Evolutionary conservation across 768 basidiomycete species (phyloP).

Genomic region (Lentinus tigrinus): DNA sequence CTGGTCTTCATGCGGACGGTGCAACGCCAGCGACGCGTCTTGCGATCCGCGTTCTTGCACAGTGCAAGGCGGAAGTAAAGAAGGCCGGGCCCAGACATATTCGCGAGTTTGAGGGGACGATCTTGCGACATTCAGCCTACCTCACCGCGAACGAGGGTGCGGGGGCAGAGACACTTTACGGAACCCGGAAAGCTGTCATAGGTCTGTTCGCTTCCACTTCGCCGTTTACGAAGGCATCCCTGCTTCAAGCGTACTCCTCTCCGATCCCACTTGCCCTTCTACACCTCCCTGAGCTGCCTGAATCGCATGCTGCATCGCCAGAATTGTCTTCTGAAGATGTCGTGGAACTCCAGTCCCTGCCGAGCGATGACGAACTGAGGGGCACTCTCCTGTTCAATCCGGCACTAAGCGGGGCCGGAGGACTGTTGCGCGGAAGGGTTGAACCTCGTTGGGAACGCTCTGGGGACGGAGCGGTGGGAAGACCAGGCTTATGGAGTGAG

Average conservation of each 20-base stretch:
- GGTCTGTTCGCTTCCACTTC: conserved; percentile 82
- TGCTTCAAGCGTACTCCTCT: conserved; percentile 71
- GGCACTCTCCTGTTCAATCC: conserved; percentile 69
- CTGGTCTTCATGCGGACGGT: not conserved
- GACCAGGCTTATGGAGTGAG: conserved; percentile 45
- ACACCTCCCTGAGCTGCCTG: conserved; percentile 53
- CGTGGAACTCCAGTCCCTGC: not conserved
- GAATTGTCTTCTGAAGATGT: not conserved
- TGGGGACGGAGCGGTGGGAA: conserved; percentile 17
- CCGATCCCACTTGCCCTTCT: conserved; percentile 77
- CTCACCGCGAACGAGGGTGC: not conserved
- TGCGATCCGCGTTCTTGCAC: conserved; percentile 74
- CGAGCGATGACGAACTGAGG: conserved; percentile 21
- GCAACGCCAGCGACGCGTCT: conserved; percentile 31
- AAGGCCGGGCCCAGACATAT: conserved; percentile 77
- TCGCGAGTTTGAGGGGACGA: conserved; percentile 90
- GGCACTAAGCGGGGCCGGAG: conserved; percentile 53
- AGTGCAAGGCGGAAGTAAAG: conserved; percentile 91
- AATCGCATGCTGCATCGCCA: not conserved
- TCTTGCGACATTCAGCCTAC: conserved; percentile 43
- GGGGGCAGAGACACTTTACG: conserved; percentile 2
- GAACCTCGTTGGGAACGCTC: conserved; percentile 68
- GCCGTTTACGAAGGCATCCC: conserved; percentile 68
- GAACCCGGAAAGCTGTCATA: conserved; percentile 41
- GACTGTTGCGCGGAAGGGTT: conserved; percentile 57